Conservation (phyloP, 352 stramenopile genomes). For the Phytophthora niederhauseri region DNA sequence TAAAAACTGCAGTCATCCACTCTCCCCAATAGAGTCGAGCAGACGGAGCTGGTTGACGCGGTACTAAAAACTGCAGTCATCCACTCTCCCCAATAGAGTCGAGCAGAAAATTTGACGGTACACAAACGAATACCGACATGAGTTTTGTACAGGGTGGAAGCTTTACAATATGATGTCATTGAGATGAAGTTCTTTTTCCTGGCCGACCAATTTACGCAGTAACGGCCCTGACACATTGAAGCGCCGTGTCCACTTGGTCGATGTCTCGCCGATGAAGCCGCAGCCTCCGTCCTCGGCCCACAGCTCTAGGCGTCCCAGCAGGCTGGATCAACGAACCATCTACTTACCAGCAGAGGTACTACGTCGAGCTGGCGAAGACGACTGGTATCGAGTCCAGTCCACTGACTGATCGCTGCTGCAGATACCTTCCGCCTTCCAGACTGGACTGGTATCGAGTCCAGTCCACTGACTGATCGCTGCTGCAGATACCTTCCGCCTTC, state of each 20-base stretch:
- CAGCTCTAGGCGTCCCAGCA: slow-evolving; percentile 5
- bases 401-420: slow-evolving; percentile 8
- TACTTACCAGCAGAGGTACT: slow-evolving; percentile 47
- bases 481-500: slow-evolving; percentile 38
- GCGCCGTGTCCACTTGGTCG: slow-evolving; percentile 6
- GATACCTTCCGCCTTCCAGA: slow-evolving; percentile 41
- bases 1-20: slow-evolving; percentile 44
- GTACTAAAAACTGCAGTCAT: slow-evolving; percentile 45
- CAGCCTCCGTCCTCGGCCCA: slow-evolving; percentile 13
- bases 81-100: slow-evolving; percentile 27
- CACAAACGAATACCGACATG: slow-evolving; percentile 2
- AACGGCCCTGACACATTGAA: slow-evolving; percentile 23
- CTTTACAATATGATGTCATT: neutral
- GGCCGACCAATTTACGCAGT: neutral
- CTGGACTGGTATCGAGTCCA: too few relatives aligned
- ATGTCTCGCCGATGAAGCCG: slow-evolving; percentile 16
- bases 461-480: neutral
- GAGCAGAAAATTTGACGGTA: neutral
- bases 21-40: slow-evolving; percentile 27
- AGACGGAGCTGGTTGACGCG: slow-evolving; percentile 49
- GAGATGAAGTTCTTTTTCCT: neutral
- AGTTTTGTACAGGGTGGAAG: neutral
- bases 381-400: too few relatives aligned
- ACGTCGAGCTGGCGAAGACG: neutral
- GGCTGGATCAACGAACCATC: slow-evolving; percentile 41